These are phyloP conservation scores for Calonectria hawksworthii DNA, from an alignment of 2,329 filamentous ascomycete genomes.

Conservation along the genomic window DNA sequence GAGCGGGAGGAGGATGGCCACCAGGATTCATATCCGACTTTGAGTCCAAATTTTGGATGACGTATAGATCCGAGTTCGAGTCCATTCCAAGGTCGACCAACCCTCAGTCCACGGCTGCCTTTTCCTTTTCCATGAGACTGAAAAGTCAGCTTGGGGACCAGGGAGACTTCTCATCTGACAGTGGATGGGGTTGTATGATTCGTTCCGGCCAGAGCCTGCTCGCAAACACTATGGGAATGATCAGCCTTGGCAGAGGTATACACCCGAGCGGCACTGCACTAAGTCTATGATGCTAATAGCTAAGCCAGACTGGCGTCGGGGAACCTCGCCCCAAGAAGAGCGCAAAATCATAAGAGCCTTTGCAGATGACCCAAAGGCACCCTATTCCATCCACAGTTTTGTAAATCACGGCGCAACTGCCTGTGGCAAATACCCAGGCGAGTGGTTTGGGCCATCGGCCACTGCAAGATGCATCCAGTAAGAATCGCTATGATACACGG, in stretches of 20 bases:
- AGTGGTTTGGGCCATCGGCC: slow-evolving; percentile 99
- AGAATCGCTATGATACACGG: slow-evolving; percentile 50
- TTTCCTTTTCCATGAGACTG: slow-evolving; percentile 88
- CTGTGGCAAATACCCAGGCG: slow-evolving; percentile 94
- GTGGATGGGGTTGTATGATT: slow-evolving; percentile 99
- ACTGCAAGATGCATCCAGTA: slow-evolving; percentile 95
- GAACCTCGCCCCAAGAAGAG: slow-evolving; percentile 71
- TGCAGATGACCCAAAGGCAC: slow-evolving; percentile 86
- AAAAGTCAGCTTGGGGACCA: slow-evolving; percentile 85
- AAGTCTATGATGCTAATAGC: slow-evolving; percentile 24
- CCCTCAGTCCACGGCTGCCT: slow-evolving; percentile 75
- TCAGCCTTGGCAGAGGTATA: slow-evolving; percentile 84
- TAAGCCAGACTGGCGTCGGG: slow-evolving; percentile 79
- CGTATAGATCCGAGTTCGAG: slow-evolving; percentile 89
- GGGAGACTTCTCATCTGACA: slow-evolving; percentile 89
- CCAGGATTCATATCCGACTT: slow-evolving; percentile 90
- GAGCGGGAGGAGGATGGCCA: slow-evolving; percentile 79
- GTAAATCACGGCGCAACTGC: slow-evolving; percentile 87
- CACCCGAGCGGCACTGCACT: neutral
- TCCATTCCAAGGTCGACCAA: slow-evolving; percentile 85
- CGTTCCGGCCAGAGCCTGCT: slow-evolving; percentile 93
- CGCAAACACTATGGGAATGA: slow-evolving; percentile 83
- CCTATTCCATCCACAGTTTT: slow-evolving; percentile 96
- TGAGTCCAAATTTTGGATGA: slow-evolving; percentile 95
- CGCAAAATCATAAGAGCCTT: slow-evolving; percentile 83